phyloP scores from a whole-genome alignment of 352 stramenopile genomes.

The Phytophthora quininea region DNA sequence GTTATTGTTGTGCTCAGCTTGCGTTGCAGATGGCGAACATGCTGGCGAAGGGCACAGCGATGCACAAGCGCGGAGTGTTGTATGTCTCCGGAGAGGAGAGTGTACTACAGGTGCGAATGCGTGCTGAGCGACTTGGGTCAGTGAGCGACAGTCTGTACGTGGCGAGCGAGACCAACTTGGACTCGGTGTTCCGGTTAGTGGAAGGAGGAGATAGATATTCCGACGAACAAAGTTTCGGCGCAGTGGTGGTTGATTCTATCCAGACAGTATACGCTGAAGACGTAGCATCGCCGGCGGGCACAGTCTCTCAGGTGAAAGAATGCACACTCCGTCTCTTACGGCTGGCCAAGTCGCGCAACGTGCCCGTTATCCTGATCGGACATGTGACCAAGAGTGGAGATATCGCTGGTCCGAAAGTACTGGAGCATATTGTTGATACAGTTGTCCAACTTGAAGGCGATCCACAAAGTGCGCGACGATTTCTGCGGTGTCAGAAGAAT shows the following conservation, averaged over 20 bases:
- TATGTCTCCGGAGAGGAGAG: conserved; percentile 98
- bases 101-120: conserved; percentile 94
- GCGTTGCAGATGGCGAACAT: conserved; percentile 94
- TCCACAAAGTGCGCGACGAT: conserved; percentile 80
- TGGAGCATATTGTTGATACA: conserved; percentile 94
- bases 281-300: conserved; percentile 77
- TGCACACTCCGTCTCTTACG: conserved; percentile 93
- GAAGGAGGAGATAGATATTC: conserved; percentile 30
- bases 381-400: conserved; percentile 98
- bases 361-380: conserved; percentile 95
- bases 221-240: conserved; percentile 44
- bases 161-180: conserved; percentile 85
- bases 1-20: conserved; percentile 46
- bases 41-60: conserved; percentile 42
- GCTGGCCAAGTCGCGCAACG: conserved; percentile 91
- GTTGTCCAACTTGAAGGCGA: conserved; percentile 96
- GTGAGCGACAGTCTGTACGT: conserved; percentile 74
- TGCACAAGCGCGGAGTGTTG: conserved; percentile 72
- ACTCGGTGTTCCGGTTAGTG: conserved; percentile 71
- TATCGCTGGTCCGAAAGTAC: conserved; percentile 94
- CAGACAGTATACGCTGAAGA: conserved; percentile 95
- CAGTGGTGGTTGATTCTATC: conserved; percentile 96
- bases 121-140: conserved; percentile 87
- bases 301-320: conserved; percentile 95
- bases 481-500: conserved; percentile 95